These are phyloP conservation scores for Cymbidium sinense DNA, from an alignment of 106 monocot genomes.

Conservation along the genomic window DNA sequence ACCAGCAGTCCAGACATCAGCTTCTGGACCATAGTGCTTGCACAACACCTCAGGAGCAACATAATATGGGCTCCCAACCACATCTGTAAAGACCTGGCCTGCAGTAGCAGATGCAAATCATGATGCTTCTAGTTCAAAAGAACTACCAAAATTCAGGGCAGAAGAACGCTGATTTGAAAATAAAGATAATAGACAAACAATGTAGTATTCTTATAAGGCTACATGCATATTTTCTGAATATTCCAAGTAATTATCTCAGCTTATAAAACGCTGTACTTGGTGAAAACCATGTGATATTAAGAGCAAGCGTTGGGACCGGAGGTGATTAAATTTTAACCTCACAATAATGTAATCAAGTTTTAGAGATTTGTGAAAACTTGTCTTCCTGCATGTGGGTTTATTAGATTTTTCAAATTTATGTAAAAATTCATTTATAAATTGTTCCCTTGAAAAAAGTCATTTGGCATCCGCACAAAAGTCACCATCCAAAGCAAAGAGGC, in stretches of 20 bases:
- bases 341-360: too few relatives aligned
- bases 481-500: too few relatives aligned
- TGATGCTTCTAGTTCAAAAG: neutral
- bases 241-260: neutral
- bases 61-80: slow-evolving; percentile 62
- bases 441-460: too few relatives aligned
- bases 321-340: too few relatives aligned
- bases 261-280: neutral
- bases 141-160: neutral
- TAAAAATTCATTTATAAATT: too few relatives aligned
- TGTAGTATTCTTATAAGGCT: neutral
- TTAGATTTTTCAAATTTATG: too few relatives aligned
- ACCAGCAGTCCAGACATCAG: slow-evolving; percentile 73
- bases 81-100: slow-evolving; percentile 59
- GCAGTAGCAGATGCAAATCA: slow-evolving; percentile 13
- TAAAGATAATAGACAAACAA: neutral
- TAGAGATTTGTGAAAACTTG: too few relatives aligned
- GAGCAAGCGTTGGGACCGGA: too few relatives aligned
- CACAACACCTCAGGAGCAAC: slow-evolving; percentile 55
- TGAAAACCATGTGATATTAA: too few relatives aligned
- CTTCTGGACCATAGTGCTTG: slow-evolving; percentile 52
- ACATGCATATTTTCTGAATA: neutral
- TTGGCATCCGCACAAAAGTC: too few relatives aligned
- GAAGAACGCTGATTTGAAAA: neutral
- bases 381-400: too few relatives aligned